phyloP scores from a whole-genome alignment of 73 alveolate genomes.

The Blepharisma stoltei region DNA sequence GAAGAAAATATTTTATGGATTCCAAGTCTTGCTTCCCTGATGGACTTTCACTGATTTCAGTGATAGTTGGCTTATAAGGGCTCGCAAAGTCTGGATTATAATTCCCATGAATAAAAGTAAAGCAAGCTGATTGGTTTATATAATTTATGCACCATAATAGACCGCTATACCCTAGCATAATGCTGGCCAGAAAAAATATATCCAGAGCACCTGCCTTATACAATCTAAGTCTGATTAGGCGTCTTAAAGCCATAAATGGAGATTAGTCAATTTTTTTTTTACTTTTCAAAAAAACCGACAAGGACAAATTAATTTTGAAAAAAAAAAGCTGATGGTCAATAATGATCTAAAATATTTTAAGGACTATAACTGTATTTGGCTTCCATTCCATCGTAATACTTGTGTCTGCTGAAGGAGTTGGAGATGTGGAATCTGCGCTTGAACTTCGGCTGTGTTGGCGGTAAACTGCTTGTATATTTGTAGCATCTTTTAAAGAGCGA shows the following conservation, averaged over 20 bases:
- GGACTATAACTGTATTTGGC: constrained; percentile 19
- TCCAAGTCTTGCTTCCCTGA: background rate
- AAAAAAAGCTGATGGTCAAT: no score
- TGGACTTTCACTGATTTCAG: background rate
- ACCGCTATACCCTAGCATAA: no score
- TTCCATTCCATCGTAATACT: constrained; percentile 22
- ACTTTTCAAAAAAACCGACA: no score
- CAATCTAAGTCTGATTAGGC: no score
- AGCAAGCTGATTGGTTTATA: constrained; percentile 12
- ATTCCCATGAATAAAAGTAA: constrained; percentile 8
- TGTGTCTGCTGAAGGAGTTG: background rate
- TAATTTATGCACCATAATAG: no score
- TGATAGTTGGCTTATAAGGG: background rate
- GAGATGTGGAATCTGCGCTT: background rate
- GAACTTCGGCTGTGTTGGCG: background rate
- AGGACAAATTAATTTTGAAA: no score
- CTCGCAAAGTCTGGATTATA: background rate
- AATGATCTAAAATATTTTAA: no score
- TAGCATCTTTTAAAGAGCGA: constrained; percentile 1
- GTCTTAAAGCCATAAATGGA: no score
- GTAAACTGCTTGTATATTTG: constrained; percentile 1
- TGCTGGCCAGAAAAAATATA: no score
- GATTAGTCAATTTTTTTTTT: no score
- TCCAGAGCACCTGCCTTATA: no score
- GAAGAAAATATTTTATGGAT: constrained; percentile 13